Evolutionary conservation across 352 stramenopile genomes (phyloP), one percentile per base, ranked within the genome.

Genomic region (Phytopythium boreale): DNA sequence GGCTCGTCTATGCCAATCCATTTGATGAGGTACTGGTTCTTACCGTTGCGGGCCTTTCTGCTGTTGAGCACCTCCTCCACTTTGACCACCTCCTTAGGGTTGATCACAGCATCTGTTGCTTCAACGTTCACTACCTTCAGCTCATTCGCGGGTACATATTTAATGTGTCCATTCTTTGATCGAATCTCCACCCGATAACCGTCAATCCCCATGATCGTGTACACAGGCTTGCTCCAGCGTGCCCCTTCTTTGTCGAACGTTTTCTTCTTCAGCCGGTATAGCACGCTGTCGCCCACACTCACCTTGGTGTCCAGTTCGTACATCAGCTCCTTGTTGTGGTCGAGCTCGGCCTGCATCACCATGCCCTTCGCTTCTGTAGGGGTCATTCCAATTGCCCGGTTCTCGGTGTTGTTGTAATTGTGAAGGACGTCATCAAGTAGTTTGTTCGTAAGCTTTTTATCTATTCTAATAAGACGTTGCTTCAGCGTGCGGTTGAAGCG

Each of bases 401-500:
- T 43, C 26, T 67, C 50, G n/a, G 66, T 69, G 2, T 24, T 49
- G 49, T 70, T 70, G 46, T 70, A 70, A 44, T 66, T 70, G 20
- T 59, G 36, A 46, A 66, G 53, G 43, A 61, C 51, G 55, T 66
- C 49, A 44, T 4, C 36, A 15, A 69, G n/a, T 46, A 69, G 37
- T 20, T 61, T 56, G 12, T 52, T 47, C 24, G 57, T 66, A 8
- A 69, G 24, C 37, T 37, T n/a, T 9, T 29, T n/a, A 9, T 66
- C 52, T 20, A 72, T 67, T 22, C 64, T 59, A 9, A 59, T 73
- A 19, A 73, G n/a, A 46, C 22, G 51, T 27, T 64, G 53, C 26
- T 70, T 73, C 17, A 73, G 49, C 0, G 67, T 73, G 26, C 67
- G 22, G 43, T 67, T 73, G 49, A 73, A 73, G 15, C 67, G 67